Evolutionary conservation across 768 basidiomycete species (phyloP).

Genomic region (Hygrocybe punicea): DNA sequence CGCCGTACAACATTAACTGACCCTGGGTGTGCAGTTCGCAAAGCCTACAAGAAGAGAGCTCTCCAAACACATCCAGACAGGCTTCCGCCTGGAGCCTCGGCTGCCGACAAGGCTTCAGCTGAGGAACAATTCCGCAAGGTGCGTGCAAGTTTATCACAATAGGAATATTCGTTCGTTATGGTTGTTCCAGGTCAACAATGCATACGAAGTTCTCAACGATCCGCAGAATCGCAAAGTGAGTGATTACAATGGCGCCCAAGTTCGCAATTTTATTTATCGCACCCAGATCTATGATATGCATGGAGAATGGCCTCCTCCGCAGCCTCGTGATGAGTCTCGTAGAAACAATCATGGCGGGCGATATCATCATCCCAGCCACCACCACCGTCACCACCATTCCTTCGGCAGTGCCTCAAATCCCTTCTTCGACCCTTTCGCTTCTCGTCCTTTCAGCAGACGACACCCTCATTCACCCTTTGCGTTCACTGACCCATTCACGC

Average conservation of each 20-base stretch:
- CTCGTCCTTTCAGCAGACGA: conserved; percentile 42
- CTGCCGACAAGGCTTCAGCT: conserved; percentile 54
- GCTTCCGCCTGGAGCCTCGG: conserved; percentile 51
- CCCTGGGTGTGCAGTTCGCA: conserved; percentile 50
- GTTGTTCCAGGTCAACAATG: conserved; percentile 59
- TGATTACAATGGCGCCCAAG: neutral
- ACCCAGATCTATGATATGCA: conserved; percentile 62
- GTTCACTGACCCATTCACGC: conserved; percentile 72
- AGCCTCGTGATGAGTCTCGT: conserved; percentile 28
- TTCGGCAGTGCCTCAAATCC: conserved; percentile 2
- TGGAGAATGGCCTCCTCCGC: conserved; percentile 72
- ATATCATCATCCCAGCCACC: conserved; percentile 16
- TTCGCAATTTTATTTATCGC: conserved; percentile 2
- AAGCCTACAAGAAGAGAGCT: conserved; percentile 72
- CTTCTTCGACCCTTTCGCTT: conserved; percentile 33
- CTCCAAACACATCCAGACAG: conserved; percentile 76
- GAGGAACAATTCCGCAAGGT: conserved; percentile 56
- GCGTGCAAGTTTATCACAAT: neutral
- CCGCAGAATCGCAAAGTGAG: conserved; percentile 54
- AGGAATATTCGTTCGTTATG: conserved; percentile 4
- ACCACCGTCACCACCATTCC: conserved; percentile 6
- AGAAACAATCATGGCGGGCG: conserved; percentile 22
- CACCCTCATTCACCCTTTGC: conserved; percentile 38
- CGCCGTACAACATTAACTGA: neutral
- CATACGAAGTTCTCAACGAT: conserved; percentile 72